These are phyloP conservation scores for Artemisia tridentata DNA, from an alignment of 129 eudicot genomes.

Conservation along the genomic window DNA sequence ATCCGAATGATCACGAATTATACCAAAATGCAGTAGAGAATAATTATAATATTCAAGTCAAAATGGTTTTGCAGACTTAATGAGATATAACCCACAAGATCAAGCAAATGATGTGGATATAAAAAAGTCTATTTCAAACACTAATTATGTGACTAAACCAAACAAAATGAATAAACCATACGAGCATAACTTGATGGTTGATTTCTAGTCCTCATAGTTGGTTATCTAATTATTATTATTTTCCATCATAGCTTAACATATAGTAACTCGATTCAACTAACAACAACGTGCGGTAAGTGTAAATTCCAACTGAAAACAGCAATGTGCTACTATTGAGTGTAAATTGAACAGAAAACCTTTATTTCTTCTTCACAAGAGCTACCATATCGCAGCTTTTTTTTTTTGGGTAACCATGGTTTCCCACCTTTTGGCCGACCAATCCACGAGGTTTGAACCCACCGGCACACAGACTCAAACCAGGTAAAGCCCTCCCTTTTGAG, in stretches of 20 bases:
- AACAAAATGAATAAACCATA: neutral
- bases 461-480: no score
- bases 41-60: neutral
- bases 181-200: neutral
- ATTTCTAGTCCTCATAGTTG: no score
- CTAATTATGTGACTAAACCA: conserved; percentile 11
- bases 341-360: no score
- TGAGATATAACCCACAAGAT: conserved; percentile 1
- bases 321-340: no score
- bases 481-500: no score
- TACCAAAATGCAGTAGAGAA: neutral
- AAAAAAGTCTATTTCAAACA: neutral
- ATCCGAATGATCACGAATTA: conserved; percentile 3
- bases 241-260: neutral
- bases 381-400: neutral
- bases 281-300: neutral
- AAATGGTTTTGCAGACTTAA: neutral
- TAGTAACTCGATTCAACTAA: neutral
- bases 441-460: no score
- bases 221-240: neutral
- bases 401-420: no score
- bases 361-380: neutral
- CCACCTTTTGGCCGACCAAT: no score
- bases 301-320: no score
- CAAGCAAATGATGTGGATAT: neutral